Base-by-base conservation (phyloP, 2,329 filamentous ascomycete genomes). In the Pseudocercospora fuligena region DNA sequence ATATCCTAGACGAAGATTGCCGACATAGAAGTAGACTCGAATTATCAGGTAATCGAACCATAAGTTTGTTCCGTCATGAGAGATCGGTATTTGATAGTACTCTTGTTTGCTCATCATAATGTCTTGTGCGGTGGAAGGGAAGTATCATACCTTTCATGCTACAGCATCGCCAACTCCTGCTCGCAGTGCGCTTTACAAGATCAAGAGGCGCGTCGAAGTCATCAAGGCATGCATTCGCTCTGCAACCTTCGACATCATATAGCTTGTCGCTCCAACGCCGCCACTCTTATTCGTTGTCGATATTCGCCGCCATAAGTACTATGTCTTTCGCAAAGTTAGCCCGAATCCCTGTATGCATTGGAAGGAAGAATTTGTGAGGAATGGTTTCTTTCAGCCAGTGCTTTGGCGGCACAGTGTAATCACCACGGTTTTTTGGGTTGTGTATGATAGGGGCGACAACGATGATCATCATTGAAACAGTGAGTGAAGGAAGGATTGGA, bases 401-500 rank as follows among this genome's bases (percentile, higher is more conserved):
- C 83, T 87, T 87, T 87, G 85, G 85, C 83, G 72, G 81, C 84
- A 87, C 85, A 85, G 85, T 86, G 56, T 83, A 82, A 81, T 87
- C 85, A 87, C 84, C 86, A 87, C 77, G 73, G 76, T 19, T 31
- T 36, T 61, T 51, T 61, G 59, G 59, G 59, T 61, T 61, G 46
- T 76, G 78, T 84, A 87, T 82, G 86, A 87, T 87, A 87, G 86
- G 86, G 86, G 86, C 86, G 86, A 88, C 85, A 87, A 83, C 80
- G 79, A 58, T 80, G 81, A 83, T 87, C 86, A 87, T 88, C 85
- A 85, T 82, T 8, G 54, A 66, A 68, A 23, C 49, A 71, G 70
- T 75, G 78, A 65, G 56, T 54, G 46, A 67, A 31, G 21, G 16
- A 60, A 23, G 49, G 63, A 65, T 66, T 40, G 63, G 62, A 53